phyloP scores from a whole-genome alignment of 768 basidiomycete genomes.

The Pleurotus citrinopileatus region DNA sequence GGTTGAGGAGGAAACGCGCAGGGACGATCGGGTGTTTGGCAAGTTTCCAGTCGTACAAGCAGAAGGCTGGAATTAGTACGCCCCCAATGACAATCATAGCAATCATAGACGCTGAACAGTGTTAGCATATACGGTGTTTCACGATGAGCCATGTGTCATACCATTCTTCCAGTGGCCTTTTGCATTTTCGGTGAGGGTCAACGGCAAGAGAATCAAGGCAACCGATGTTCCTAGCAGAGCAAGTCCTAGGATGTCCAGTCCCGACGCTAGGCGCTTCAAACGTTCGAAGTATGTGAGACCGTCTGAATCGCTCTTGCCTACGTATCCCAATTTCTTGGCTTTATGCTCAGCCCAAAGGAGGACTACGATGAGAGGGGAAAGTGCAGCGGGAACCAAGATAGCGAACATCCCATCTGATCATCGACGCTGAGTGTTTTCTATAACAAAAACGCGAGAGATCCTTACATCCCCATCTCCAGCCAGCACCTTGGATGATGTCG shows the following conservation, averaged over 20 bases:
- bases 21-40: conserved; percentile 62
- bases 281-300: conserved; percentile 16
- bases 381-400: conserved; percentile 48
- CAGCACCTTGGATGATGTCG: conserved; percentile 33
- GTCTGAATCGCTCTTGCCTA: conserved; percentile 9
- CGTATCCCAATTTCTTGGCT: conserved; percentile 35
- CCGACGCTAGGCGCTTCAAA: conserved; percentile 22
- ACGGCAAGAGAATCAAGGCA: conserved; percentile 51
- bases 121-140: no score
- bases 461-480: conserved; percentile 73
- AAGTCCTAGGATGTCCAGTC: conserved; percentile 52
- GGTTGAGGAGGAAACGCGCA: conserved; percentile 53
- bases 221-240: conserved; percentile 45
- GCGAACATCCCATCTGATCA: conserved; percentile 54
- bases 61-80: conserved; percentile 38
- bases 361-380: conserved; percentile 50
- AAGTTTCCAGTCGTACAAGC: conserved; percentile 45
- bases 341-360: conserved; percentile 55
- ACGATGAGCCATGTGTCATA: conserved; percentile 27
- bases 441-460: conserved; percentile 16
- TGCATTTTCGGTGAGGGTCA: conserved; percentile 44
- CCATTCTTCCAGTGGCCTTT: conserved; percentile 43
- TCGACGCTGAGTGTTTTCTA: neutral
- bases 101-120: conserved; percentile 51
- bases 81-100: conserved; percentile 49